phyloP scores from a whole-genome alignment of 192 early-diverging fungal species.

The Podila epicladia region DNA sequence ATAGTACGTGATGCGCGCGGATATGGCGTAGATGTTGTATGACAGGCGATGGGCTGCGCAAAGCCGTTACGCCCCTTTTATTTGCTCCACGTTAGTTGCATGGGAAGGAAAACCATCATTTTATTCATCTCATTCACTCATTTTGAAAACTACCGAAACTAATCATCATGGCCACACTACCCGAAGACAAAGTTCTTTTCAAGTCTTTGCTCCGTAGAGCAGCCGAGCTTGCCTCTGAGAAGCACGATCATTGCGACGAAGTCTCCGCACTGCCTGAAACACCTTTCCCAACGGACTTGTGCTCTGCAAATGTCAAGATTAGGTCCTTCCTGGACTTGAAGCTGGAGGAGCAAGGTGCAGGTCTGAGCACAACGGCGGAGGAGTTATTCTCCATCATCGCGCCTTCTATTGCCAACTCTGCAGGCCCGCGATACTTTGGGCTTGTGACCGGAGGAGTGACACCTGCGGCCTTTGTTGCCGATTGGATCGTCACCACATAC shows the following conservation, averaged over 20 bases:
- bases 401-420: constrained; percentile 30
- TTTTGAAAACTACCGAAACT: not conserved
- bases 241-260: not conserved
- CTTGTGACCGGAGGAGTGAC: constrained; percentile 69
- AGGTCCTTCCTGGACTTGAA: not conserved
- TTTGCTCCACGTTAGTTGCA: no score
- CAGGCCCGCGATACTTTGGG: constrained; percentile 63
- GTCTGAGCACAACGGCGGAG: constrained; percentile 11
- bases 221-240: not conserved
- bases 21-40: no score
- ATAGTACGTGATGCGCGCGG: no score
- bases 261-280: constrained; percentile 11
- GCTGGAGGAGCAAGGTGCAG: not conserved
- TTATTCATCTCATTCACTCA: constrained; percentile 2
- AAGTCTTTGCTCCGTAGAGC: not conserved
- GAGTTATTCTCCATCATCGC: constrained; percentile 13
- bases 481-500: constrained; percentile 48
- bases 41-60: no score
- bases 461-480: constrained; percentile 52
- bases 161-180: not conserved
- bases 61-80: no score
- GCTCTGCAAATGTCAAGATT: not conserved
- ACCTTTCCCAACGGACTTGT: constrained; percentile 16
- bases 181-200: not conserved
- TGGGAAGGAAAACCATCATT: no score